These are phyloP conservation scores for Arthrobotrys musiformis DNA, from an alignment of 2,329 filamentous ascomycete genomes.

Conservation along the genomic window DNA sequence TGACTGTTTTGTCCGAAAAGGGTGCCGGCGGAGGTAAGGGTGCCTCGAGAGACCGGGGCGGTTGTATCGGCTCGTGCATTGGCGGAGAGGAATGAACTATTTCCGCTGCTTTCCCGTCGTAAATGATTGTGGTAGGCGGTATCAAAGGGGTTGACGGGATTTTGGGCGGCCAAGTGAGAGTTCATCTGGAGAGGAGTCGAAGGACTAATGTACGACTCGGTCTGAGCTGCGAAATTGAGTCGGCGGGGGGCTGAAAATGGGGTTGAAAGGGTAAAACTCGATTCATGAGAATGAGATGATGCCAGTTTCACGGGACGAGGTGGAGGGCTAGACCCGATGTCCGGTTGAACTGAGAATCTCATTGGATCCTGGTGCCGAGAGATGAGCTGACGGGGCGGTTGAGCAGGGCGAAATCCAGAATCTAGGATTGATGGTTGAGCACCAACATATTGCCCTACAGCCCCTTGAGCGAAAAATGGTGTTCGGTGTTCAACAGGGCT, in stretches of 20 bases:
- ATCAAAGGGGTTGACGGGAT: background rate
- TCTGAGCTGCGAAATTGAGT: background rate
- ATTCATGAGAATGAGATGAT: background rate
- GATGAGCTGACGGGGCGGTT: background rate
- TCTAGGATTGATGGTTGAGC: background rate
- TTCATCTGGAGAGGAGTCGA: constrained; percentile 14
- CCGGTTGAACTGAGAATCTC: constrained; percentile 4
- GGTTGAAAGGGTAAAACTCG: background rate
- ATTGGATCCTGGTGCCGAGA: background rate
- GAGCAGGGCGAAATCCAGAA: background rate
- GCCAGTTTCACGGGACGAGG: constrained; percentile 1
- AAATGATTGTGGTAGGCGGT: constrained; percentile 9
- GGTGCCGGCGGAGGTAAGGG: constrained; percentile 41
- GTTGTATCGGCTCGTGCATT: constrained; percentile 5
- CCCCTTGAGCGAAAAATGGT: background rate
- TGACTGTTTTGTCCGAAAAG: constrained; percentile 29
- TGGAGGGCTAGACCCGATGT: constrained; percentile 15
- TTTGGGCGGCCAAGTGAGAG: background rate
- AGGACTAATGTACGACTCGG: background rate
- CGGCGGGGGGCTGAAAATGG: background rate
- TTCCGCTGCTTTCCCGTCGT: background rate
- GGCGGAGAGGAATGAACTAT: background rate
- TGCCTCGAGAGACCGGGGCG: constrained; percentile 34
- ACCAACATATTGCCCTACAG: constrained; percentile 11
- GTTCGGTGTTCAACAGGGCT: constrained; percentile 8